Percentiles rank a stretch among this genome's conserved stretches.
Evolutionary conservation across 2,329 filamentous ascomycete species (phyloP).

Genomic region (Plenodomus biglobosus): DNA sequence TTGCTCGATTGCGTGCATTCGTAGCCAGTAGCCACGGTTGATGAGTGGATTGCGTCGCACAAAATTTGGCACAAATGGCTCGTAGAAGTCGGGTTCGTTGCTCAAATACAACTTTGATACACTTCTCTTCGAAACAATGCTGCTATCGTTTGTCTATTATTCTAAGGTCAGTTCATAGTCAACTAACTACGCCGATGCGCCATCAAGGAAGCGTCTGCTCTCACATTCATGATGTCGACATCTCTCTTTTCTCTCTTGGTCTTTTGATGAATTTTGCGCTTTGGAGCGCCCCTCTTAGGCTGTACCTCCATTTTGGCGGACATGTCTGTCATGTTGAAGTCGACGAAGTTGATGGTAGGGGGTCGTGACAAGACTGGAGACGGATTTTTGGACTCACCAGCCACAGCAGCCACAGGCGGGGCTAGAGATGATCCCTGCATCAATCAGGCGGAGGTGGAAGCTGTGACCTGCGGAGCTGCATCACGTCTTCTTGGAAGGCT

Average conservation of each 20-base stretch:
- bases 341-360: too few relatives aligned
- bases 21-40: slow-evolving; percentile 85
- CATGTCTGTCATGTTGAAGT: slow-evolving; percentile 8
- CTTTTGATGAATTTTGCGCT: slow-evolving; percentile 17
- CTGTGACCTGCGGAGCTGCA: slow-evolving; percentile 8
- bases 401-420: slow-evolving; percentile 17
- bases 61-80: slow-evolving; percentile 83
- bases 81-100: slow-evolving; percentile 77
- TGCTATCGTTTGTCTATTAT: slow-evolving; percentile 75
- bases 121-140: slow-evolving; percentile 87
- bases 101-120: slow-evolving; percentile 87
- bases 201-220: slow-evolving; percentile 15
- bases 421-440: slow-evolving; percentile 26
- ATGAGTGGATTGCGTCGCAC: slow-evolving; percentile 83
- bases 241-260: slow-evolving; percentile 46
- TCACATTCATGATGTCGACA: slow-evolving; percentile 60
- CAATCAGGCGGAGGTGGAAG: slow-evolving; percentile 11
- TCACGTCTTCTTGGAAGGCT: not conserved
- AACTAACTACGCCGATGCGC: not conserved
- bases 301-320: slow-evolving; percentile 12
- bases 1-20: slow-evolving; percentile 79
- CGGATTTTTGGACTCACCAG: slow-evolving; percentile 19
- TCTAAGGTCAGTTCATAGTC: slow-evolving; percentile 21
- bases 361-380: slow-evolving; percentile 8
- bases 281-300: slow-evolving; percentile 13